Evolutionary conservation across 73 alveolate species (phyloP).

Genomic region (Diophrys sp.): DNA sequence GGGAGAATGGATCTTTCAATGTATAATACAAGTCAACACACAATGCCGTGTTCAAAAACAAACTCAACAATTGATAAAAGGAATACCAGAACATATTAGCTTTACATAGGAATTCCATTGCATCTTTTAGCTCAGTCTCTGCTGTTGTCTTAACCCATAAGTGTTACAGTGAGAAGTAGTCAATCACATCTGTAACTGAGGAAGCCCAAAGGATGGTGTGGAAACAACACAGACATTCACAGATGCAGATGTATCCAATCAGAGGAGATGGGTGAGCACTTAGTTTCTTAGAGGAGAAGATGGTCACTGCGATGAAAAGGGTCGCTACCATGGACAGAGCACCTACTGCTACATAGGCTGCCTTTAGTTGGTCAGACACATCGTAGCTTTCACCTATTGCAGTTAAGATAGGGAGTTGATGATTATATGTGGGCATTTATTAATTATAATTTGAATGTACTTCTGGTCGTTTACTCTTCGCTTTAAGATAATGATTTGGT

Average conservation of each 20-base stretch:
- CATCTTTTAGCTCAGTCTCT: neutral
- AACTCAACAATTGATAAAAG: constrained; percentile 35
- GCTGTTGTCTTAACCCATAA: neutral
- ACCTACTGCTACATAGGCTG: constrained; percentile 17
- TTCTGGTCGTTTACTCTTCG: too few species aligned
- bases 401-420: too few species aligned
- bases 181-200: neutral
- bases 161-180: neutral
- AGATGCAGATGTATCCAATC: constrained; percentile 56
- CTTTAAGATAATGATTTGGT: too few species aligned
- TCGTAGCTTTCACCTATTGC: too few species aligned
- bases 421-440: too few species aligned
- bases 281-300: constrained; percentile 47
- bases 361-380: constrained; percentile 16
- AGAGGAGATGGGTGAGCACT: constrained; percentile 55
- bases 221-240: constrained; percentile 51
- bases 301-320: constrained; percentile 41
- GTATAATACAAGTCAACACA: constrained; percentile 53
- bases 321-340: constrained; percentile 44
- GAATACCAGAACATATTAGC: constrained; percentile 14
- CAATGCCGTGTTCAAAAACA: constrained; percentile 41
- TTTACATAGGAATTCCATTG: neutral
- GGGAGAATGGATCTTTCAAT: constrained; percentile 50
- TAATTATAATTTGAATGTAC: too few species aligned
- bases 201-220: constrained; percentile 44